Base-by-base conservation (phyloP, 2,329 filamentous ascomycete genomes). In the Penicillium griseofulvum region DNA sequence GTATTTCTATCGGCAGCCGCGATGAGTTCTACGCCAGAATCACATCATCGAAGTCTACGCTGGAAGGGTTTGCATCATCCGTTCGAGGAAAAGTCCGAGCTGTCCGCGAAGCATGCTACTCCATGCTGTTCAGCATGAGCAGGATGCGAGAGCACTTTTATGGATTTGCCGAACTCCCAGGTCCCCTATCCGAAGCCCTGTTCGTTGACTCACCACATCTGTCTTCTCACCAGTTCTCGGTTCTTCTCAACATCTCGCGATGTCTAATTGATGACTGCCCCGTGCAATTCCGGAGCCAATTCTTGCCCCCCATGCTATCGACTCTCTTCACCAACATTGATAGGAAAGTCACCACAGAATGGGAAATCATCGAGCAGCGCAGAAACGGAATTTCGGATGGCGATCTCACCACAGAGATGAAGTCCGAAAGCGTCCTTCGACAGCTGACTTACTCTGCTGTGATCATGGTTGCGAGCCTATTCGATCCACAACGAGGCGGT, bases 21-120 rank as follows among this genome's bases (percentile, higher is more conserved):
- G 94, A 97, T 59, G 93, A 97, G 55, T 99, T 99, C 71, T 97
- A 97, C 72, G 89, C 91, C 31, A 85, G 90, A 38, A 93, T 99
- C 2, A 86, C 91, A 53, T 89, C 91, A 31, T 96, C 94, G 53
- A 96, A 91, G 73, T 84, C 83, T 38, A 96, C 91, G 0, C 84
- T 96, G 54, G 94, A 99, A 74, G 94, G 94, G 0, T 89, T 99
- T 59, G 93, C 92, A 6, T 97, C 93, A 1, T 92, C 91, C 0
- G 91, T 99, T 39, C 86, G 94, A 50, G 93, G 92, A 1, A 88
- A 92, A 2, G 86, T 97, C 41, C 83, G 94, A 31, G 91, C 92
- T 61, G 90, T 97, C 16, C 86, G 95, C 24, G 95, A 99, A 75
- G 90, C 91, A 22, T 91, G 90, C 49, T 99, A 99, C 72, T 91